Evolutionary conservation across 495 filamentous ascomycete species (phyloP).

Genomic region (Aspergillus affinis): DNA sequence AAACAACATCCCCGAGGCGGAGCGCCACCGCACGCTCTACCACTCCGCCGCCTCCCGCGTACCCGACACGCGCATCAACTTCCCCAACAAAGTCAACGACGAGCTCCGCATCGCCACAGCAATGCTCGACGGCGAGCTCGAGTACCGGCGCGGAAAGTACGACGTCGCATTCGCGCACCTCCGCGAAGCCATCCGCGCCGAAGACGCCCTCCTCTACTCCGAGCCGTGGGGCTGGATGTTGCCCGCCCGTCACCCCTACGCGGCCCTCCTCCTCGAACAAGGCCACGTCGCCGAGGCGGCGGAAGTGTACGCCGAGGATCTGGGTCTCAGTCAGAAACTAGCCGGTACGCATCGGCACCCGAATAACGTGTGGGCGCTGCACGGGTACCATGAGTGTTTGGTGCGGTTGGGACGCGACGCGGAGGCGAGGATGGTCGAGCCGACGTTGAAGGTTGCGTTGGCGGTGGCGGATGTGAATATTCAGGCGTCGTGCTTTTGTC

Average conservation of each 20-base stretch:
- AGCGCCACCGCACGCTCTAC: constrained; percentile 43
- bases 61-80: constrained; percentile 44
- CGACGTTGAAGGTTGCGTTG: constrained; percentile 48
- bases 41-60: constrained; percentile 42
- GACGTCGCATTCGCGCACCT: constrained; percentile 52
- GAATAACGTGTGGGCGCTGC: constrained; percentile 68
- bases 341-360: constrained; percentile 59
- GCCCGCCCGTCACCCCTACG: constrained; percentile 64
- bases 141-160: constrained; percentile 55
- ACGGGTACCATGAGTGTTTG: constrained; percentile 66
- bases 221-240: constrained; percentile 76
- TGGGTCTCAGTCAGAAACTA: constrained; percentile 55
- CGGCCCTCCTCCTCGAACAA: constrained; percentile 63
- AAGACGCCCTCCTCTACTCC: constrained; percentile 59
- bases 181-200: constrained; percentile 46
- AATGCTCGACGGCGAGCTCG: constrained; percentile 65
- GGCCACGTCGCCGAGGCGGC: constrained; percentile 53
- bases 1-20: constrained; percentile 41
- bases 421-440: constrained; percentile 51
- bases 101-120: constrained; percentile 53
- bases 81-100: constrained; percentile 57
- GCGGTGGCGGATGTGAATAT: constrained; percentile 60
- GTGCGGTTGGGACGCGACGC: constrained; percentile 43
- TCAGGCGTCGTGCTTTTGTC: constrained; percentile 62
- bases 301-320: constrained; percentile 58